Evolutionary conservation across 2,329 filamentous ascomycete genomes (phyloP), one percentile per base, ranked within the genome.

Genomic region (Plenodomus biglobosus): DNA sequence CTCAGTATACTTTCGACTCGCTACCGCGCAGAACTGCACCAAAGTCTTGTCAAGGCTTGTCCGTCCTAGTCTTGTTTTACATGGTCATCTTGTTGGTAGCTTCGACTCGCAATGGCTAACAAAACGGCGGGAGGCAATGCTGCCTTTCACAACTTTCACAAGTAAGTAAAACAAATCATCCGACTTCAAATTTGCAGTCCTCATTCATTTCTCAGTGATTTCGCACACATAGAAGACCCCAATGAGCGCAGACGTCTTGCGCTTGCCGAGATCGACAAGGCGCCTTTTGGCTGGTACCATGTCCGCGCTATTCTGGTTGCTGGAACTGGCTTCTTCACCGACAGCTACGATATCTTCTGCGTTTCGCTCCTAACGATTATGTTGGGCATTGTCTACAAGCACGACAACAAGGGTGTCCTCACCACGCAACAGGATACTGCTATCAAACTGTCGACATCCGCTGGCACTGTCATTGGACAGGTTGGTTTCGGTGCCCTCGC

Each of bases 281-380:
- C 87, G 8, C 85, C 85, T 3, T 92, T 92, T 52, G 86, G 88
- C 64, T 92, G 69, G 88, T 90, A 91, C 71, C 89, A 94, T 67
- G 83, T 92, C 45, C 82, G 88, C 39, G 88, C 88, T 54, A 82
- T 88, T 51, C 73, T 88, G 20, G 88, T 94, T 20, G 88, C 88
- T 27, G 89, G 90, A 64, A 86, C 92, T 48, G 90, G 60, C 64
- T 95, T 95, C 83, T 94, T 94, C 75, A 92, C 89, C 13, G 90
- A 94, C 68, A 87, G 86, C 30, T 92, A 92, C 73, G 67, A 70
- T 42, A 66, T 71, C 43, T 92, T 92, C 73, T 65, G 62, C 38
- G 60, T 88, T 5, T 65, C 59, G 18, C 50, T 65, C 27, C 50
- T 67, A 47, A 65, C 63, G 35, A 80, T 82, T 54, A 90, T 92